phyloP scores from a whole-genome alignment of 1,139 yeast species.

The Saccharomycopsis hybrid region DNA sequence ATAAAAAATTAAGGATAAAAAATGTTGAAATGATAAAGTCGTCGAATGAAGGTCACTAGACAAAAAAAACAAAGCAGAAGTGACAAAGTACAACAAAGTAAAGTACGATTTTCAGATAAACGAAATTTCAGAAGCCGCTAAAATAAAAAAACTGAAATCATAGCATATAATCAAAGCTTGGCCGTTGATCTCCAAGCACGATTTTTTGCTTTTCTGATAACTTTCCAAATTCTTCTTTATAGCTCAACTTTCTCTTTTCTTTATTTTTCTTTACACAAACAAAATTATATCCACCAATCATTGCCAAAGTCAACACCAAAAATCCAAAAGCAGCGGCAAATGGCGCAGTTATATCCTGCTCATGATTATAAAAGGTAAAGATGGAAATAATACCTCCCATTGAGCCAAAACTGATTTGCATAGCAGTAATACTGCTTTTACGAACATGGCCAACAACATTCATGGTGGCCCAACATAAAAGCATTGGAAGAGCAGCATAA shows the following conservation, averaged over 20 bases:
- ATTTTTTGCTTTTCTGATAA: slow-evolving; percentile 9
- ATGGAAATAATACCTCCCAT: slow-evolving; percentile 76
- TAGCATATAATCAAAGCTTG: slow-evolving; percentile 15
- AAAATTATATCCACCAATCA: slow-evolving; percentile 2
- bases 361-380: slow-evolving; percentile 53
- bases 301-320: slow-evolving; percentile 2
- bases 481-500: slow-evolving; percentile 66
- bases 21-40: too few species aligned
- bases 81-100: too few species aligned
- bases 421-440: slow-evolving; percentile 66
- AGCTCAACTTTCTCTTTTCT: slow-evolving; percentile 11
- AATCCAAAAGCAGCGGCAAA: slow-evolving; percentile 8
- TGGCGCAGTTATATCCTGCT: slow-evolving; percentile 31
- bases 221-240: slow-evolving; percentile 12
- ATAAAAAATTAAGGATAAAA: too few species aligned
- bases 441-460: slow-evolving; percentile 60
- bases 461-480: slow-evolving; percentile 66
- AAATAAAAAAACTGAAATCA: too few species aligned
- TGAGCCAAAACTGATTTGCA: slow-evolving; percentile 76
- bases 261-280: slow-evolving; percentile 7
- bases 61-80: too few species aligned
- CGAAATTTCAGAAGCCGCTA: too few species aligned
- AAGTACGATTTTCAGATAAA: too few species aligned
- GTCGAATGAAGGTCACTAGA: too few species aligned
- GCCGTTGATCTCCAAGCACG: slow-evolving; percentile 13